Conservation (phyloP, 352 stramenopile species). For the Phytophthora palmivora region DNA sequence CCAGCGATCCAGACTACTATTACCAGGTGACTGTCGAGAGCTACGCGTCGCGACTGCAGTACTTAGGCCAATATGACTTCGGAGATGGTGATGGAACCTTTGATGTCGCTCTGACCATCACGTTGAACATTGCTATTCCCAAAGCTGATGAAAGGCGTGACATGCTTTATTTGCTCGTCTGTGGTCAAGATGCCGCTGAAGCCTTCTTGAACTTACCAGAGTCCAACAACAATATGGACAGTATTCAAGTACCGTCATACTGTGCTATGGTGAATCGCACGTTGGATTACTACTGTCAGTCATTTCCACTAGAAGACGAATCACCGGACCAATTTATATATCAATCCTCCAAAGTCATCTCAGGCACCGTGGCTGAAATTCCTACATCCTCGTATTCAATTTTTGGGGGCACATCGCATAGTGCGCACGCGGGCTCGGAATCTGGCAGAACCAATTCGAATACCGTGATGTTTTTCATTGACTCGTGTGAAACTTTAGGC, state of each 20-base stretch:
- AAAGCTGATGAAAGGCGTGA: constrained; percentile 39
- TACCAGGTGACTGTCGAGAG: constrained; percentile 38
- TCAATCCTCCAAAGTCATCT: constrained; percentile 39
- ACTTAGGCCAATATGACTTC: constrained; percentile 51
- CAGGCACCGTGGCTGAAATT: constrained; percentile 19
- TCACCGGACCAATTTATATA: constrained; percentile 47
- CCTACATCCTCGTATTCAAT: constrained; percentile 2
- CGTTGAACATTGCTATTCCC: constrained; percentile 37
- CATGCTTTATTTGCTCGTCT: constrained; percentile 63
- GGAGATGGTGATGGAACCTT: constrained; percentile 47
- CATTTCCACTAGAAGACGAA: constrained; percentile 51
- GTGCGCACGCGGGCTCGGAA: constrained; percentile 1
- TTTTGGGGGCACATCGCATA: not conserved
- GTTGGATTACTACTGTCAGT: constrained; percentile 55
- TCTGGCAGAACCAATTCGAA: constrained; percentile 3
- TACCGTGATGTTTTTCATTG: constrained; percentile 54
- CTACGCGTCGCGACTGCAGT: constrained; percentile 28
- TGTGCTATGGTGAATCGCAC: constrained; percentile 64
- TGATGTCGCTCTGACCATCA: constrained; percentile 49
- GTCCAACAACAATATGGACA: constrained; percentile 1
- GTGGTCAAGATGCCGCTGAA: constrained; percentile 29
- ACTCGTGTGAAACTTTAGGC: constrained; percentile 63
- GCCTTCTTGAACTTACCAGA: constrained; percentile 24
- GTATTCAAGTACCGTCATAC: constrained; percentile 33
- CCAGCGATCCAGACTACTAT: constrained; percentile 27